Conservation (phyloP, 1,139 yeast genomes). For the Hansenula lynferdii region DNA sequence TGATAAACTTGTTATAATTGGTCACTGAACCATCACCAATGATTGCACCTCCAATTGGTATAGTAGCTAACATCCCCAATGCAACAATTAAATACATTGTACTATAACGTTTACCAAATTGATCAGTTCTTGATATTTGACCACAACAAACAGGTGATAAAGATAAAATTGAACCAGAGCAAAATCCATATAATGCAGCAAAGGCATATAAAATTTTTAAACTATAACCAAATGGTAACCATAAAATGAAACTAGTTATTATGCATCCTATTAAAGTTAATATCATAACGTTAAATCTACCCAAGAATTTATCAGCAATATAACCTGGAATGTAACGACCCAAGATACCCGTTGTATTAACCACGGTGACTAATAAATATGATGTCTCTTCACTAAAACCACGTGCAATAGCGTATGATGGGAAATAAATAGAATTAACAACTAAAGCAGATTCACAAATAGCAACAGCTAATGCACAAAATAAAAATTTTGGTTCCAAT, state of each 20-base stretch:
- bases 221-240: not conserved
- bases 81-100: not conserved
- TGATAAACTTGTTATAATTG: constrained; percentile 5
- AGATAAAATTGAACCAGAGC: not conserved
- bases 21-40: not conserved
- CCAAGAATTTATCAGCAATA: not conserved
- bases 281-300: not conserved
- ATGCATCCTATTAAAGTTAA: not conserved
- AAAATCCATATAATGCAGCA: not conserved
- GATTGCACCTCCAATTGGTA: not conserved
- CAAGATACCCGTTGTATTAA: not conserved
- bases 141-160: not conserved
- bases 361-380: not conserved
- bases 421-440: not conserved
- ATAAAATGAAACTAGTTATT: not conserved
- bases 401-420: not conserved
- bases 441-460: not conserved
- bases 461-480: not conserved
- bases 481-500: not conserved
- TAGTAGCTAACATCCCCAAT: not conserved
- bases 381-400: not conserved
- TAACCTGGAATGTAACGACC: not conserved
- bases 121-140: not conserved
- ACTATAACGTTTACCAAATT: not conserved
- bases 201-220: not conserved